Conservation (phyloP, 2,329 filamentous ascomycete species). For the Phoma sp. region DNA sequence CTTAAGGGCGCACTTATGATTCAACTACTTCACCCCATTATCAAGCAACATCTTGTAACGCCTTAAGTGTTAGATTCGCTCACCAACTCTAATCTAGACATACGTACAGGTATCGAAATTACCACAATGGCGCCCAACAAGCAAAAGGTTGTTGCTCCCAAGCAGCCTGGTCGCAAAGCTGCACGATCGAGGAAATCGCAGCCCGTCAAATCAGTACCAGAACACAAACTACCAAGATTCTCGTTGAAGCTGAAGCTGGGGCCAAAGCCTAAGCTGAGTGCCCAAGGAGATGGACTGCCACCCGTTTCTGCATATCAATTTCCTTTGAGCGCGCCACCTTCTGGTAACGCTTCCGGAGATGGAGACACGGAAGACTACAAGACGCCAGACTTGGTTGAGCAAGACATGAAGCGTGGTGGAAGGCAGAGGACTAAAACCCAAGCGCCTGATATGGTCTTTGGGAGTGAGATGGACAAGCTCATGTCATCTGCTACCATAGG, state of each 20-base stretch:
- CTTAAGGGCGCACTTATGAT: not conserved
- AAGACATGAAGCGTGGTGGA: not conserved
- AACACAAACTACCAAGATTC: not conserved
- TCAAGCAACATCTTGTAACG: no score
- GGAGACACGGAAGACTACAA: not conserved
- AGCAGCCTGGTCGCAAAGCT: not conserved
- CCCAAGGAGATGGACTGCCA: not conserved
- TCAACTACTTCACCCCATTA: no score
- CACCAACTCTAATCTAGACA: not conserved
- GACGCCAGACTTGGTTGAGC: not conserved
- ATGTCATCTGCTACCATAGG: not conserved
- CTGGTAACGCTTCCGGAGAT: not conserved
- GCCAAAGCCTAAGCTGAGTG: not conserved
- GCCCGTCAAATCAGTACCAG: not conserved
- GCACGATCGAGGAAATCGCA: not conserved
- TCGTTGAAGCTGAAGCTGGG: not conserved
- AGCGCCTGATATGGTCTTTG: slow-evolving; percentile 4
- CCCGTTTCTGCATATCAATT: not conserved
- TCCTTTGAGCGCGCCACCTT: slow-evolving; percentile 3
- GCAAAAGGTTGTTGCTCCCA: slow-evolving; percentile 6
- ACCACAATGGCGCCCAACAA: slow-evolving; percentile 2
- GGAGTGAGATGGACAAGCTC: slow-evolving; percentile 11
- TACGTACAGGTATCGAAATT: not conserved
- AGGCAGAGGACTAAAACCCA: not conserved
- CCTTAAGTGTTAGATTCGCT: no score